Base-by-base conservation (phyloP, 2,329 filamentous ascomycete species). In the Fusarium sp. region DNA sequence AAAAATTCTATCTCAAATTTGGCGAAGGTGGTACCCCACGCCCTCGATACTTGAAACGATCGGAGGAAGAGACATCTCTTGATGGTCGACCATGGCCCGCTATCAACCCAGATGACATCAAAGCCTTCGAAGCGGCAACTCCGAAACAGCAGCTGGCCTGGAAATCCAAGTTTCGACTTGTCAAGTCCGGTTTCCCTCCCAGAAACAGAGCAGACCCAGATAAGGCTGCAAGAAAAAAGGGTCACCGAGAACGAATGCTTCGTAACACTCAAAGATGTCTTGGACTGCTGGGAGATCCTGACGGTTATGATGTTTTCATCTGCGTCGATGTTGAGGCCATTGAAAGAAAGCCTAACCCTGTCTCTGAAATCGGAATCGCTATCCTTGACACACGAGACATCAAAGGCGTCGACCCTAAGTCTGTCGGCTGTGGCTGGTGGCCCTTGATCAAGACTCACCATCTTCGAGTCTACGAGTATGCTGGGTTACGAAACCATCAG, bases 341-440 rank as follows among this genome's bases (percentile, higher is more conserved):
- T 63, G 96, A 99, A 79, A 81, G 82, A 26, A 84, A 88, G 46
- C 87, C 89, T 15, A 83, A 85, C 37, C 83, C 88, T 15, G 87
- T 98, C 64, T 97, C 95, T 0, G 96, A 99, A 80, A 86, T 99
- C 41, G 96, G 96, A 2, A 85, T 99, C 42, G 91, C 93, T 3
- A 90, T 91, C 5, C 84, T 98, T 0, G 94, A 98, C 78, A 94
- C 92, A 2, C 74, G 80, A 7, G 80, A 87, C 40, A 77, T 94
- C 26, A 74, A 81, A 2, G 81, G 79, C 11, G 67, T 90, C 1
- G 75, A 88, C 0, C 92, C 93, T 5, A 93, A 93, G 1, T 75
- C 82, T 5, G 80, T 83, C 30, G 93, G 90, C 6, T 74, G 82
- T 42, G 85, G 89, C 40, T 98, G 95, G 94, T 87, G 89, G 70